These are phyloP conservation scores for Picochlorum costavermella DNA, from an alignment of 139 green algal genomes.

Conservation along the genomic window DNA sequence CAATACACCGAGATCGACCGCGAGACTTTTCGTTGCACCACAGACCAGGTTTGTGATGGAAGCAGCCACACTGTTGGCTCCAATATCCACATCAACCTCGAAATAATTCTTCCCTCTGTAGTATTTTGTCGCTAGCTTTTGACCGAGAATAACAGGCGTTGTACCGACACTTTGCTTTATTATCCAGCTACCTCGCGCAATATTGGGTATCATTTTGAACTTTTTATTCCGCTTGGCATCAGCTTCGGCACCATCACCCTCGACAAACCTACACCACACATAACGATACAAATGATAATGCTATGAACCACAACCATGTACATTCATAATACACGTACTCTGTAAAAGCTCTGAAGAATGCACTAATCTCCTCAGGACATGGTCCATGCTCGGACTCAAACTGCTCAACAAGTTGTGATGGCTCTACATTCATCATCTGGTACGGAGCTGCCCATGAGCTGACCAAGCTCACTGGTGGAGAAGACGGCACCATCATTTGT, in stretches of 20 bases:
- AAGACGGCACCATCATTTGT: conserved; percentile 56
- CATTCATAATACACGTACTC: neutral
- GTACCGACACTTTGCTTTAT: conserved; percentile 58
- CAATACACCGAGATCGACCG: conserved; percentile 31
- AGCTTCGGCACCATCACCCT: conserved; percentile 25
- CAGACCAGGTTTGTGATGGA: conserved; percentile 29
- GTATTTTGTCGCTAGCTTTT: conserved; percentile 55
- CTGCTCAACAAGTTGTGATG: conserved; percentile 2
- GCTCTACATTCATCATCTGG: conserved; percentile 12
- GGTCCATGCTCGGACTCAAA: conserved; percentile 7
- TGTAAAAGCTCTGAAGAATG: conserved; percentile 7
- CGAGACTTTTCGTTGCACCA: conserved; percentile 26
- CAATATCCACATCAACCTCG: conserved; percentile 39
- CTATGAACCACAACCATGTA: no score
- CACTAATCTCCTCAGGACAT: neutral
- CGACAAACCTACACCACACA: conserved; percentile 11
- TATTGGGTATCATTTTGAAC: conserved; percentile 62
- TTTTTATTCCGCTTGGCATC: conserved; percentile 34
- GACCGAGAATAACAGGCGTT: conserved; percentile 56
- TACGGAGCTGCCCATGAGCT: conserved; percentile 35
- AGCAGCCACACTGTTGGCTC: conserved; percentile 21
- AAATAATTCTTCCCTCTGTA: conserved; percentile 21
- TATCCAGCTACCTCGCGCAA: conserved; percentile 52
- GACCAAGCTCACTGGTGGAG: conserved; percentile 27
- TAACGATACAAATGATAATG: neutral